Evolutionary conservation across 192 early-diverging fungal genomes (phyloP), one percentile per base, ranked within the genome.

Genomic region (Coemansia sp.): DNA sequence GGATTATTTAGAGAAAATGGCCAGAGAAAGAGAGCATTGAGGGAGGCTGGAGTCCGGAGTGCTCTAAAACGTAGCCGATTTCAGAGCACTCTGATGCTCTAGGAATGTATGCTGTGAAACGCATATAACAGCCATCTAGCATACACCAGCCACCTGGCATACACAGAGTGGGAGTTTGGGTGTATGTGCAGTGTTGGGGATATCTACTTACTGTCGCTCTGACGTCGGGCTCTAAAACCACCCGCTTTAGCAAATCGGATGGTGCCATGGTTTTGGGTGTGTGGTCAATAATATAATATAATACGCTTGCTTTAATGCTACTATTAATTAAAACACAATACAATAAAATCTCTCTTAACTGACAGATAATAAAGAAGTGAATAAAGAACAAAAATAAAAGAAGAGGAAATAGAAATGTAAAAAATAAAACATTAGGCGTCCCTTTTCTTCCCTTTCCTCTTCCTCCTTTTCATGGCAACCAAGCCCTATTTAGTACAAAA

Each of bases 151-250:
- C 32, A 32, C 4, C 32, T 32, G 22, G 6, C 4, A 11, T 26
- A 54, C 13, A 12, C 43, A 0, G 10, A 45, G 13, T 5, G 43
- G 8, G 43, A 45, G 43, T 45, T 5, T 45, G 43, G 1, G 43
- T 45, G 43, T 9, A 12, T 9, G 43, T 45, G 13, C 10, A 45
- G 43, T 32, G 32, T 32, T 32, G 43, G 43, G 13, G 43, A 45
- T 32, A 32, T 32, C 32, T 32, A 41, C 61, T 32, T 69, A 63
- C 67, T n/a, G 54, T 56, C 18, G 61, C 52, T 15, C 67, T 62
- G 9, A 6, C 3, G 3, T 9, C 41, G 18, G 65, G 42, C 21
- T 40, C 57, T 13, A 59, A 9, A 26, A 26, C 22, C 8, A 39
- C 39, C n/a, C 57, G 57, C 16, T 41, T 59, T 16, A 37, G 5